These are phyloP conservation scores for Calendula officinalis DNA, from an alignment of 129 eudicot species.

Conservation along the genomic window DNA sequence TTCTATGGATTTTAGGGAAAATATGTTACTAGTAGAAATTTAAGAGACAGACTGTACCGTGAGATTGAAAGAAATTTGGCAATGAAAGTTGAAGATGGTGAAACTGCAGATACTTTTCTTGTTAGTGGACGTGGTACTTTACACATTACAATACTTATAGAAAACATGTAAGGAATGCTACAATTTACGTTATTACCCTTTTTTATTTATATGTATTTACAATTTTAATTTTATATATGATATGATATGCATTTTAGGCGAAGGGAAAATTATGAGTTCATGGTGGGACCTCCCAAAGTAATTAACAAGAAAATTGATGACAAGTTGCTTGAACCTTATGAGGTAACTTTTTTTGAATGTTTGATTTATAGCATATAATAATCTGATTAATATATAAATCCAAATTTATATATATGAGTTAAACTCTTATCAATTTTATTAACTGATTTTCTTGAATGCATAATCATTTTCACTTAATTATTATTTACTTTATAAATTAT, in stretches of 20 bases:
- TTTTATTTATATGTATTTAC: neutral
- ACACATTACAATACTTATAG: constrained; percentile 89
- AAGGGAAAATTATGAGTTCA: constrained; percentile 95
- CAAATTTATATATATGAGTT: too few relatives aligned
- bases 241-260: constrained; percentile 53
- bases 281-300: constrained; percentile 99
- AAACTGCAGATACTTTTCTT: constrained; percentile 91
- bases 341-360: constrained; percentile 49
- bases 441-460: neutral
- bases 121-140: constrained; percentile 98
- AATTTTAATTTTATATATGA: too few relatives aligned
- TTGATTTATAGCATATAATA: neutral
- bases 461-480: neutral
- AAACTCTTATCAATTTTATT: too few relatives aligned
- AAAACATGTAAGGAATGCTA: constrained; percentile 78
- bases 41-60: constrained; percentile 85
- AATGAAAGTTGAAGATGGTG: constrained; percentile 98
- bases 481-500: neutral
- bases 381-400: neutral
- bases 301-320: constrained; percentile 75
- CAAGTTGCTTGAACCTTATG: constrained; percentile 85
- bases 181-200: neutral
- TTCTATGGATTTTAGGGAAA: constrained; percentile 53
- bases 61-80: constrained; percentile 97
- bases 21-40: constrained; percentile 89